Evolutionary conservation across 192 early-diverging fungal species (phyloP).

Genomic region (Backusella circina): DNA sequence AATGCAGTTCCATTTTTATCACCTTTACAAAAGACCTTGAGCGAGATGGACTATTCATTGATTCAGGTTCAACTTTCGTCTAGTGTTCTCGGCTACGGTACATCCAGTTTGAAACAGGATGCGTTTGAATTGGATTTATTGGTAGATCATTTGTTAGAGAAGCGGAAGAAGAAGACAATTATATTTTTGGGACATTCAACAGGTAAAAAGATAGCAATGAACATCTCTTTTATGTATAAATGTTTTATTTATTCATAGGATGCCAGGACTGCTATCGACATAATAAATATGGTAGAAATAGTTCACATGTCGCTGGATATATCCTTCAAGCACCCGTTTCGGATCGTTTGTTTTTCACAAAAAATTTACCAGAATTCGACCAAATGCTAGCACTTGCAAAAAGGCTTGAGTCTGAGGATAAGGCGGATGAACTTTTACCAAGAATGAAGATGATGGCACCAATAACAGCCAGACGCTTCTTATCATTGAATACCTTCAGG

Average conservation of each 20-base stretch:
- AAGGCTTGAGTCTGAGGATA: constrained; percentile 30
- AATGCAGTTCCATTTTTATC: constrained; percentile 39
- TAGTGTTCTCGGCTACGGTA: constrained; percentile 42
- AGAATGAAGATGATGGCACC: constrained; percentile 27
- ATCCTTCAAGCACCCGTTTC: constrained; percentile 44
- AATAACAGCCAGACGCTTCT: constrained; percentile 38
- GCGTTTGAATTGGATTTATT: constrained; percentile 35
- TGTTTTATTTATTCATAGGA: not conserved
- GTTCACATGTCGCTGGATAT: constrained; percentile 22
- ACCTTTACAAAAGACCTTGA: constrained; percentile 17
- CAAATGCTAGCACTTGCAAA: constrained; percentile 29
- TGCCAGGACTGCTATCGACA: constrained; percentile 36
- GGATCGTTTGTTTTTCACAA: constrained; percentile 33
- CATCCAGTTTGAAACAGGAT: constrained; percentile 30
- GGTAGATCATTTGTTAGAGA: constrained; percentile 23
- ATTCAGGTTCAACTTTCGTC: constrained; percentile 42
- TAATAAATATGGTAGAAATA: constrained; percentile 22
- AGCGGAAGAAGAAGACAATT: constrained; percentile 25
- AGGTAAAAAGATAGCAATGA: not conserved
- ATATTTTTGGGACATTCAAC: constrained; percentile 47
- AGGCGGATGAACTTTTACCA: constrained; percentile 38
- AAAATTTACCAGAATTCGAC: constrained; percentile 21
- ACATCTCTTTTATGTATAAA: not conserved
- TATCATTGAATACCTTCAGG: constrained; percentile 32
- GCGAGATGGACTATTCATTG: constrained; percentile 23